A percentile compares a stretch with the other conserved stretches of the same genome.
Conservation (phyloP, 768 basidiomycete species). For the Pulveroboletus sp. region DNA sequence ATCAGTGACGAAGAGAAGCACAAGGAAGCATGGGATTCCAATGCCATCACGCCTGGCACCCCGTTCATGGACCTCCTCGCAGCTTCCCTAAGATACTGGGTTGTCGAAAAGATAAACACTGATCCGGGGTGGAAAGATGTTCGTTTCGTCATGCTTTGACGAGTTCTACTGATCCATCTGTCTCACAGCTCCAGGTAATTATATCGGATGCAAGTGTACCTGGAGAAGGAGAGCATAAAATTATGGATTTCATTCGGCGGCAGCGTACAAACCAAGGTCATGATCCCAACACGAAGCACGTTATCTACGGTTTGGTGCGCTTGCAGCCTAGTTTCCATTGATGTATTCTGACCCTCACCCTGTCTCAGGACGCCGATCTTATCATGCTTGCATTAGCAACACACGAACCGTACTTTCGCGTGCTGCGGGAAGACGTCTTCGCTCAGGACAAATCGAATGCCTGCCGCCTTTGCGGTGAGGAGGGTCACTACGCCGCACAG, state of each 20-base stretch:
- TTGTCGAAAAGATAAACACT: constrained; percentile 89
- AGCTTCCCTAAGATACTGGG: constrained; percentile 90
- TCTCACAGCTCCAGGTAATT: constrained; percentile 80
- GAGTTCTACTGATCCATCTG: not conserved
- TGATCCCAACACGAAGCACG: constrained; percentile 93
- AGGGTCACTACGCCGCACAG: constrained; percentile 93
- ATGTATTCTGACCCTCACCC: constrained; percentile 8
- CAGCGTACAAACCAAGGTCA: constrained; percentile 86
- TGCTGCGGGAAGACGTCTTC: constrained; percentile 98
- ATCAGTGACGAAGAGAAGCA: constrained; percentile 78
- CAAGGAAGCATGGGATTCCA: constrained; percentile 93
- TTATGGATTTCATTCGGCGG: constrained; percentile 96
- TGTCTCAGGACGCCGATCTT: constrained; percentile 86
- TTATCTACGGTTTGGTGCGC: constrained; percentile 93
- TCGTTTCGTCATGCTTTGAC: constrained; percentile 16
- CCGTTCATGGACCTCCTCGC: constrained; percentile 97
- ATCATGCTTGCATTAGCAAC: constrained; percentile 99
- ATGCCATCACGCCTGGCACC: constrained; percentile 98
- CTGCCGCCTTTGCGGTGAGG: constrained; percentile 92
- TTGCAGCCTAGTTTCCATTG: not conserved
- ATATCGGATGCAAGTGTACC: constrained; percentile 97
- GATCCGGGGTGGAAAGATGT: constrained; percentile 97
- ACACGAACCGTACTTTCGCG: constrained; percentile 97
- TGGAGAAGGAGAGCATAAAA: constrained; percentile 99
- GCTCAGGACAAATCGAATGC: constrained; percentile 73